Percentiles rank a stretch among this genome's conserved stretches.
These are phyloP conservation scores for Curvularia spicifera DNA, from an alignment of 2,329 filamentous ascomycete genomes.

Conservation along the genomic window DNA sequence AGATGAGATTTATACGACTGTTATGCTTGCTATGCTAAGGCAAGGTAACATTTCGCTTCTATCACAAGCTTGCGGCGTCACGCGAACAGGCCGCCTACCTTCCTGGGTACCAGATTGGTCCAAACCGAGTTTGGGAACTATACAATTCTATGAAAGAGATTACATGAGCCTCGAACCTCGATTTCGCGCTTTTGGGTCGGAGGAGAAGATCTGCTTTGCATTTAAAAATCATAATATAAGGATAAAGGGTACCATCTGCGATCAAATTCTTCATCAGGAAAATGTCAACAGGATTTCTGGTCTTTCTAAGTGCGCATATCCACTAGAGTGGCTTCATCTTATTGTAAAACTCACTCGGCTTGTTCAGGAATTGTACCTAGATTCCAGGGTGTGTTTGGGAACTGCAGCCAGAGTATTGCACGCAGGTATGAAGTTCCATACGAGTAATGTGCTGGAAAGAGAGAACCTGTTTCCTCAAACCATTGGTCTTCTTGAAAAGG, in stretches of 20 bases:
- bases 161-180: neutral
- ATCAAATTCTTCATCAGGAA: neutral
- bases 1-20: neutral
- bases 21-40: conserved; percentile 1
- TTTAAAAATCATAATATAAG: no score
- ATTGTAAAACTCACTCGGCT: neutral
- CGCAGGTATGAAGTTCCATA: neutral
- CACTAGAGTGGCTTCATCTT: neutral
- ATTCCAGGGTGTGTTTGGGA: neutral
- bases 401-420: neutral
- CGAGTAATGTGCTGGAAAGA: neutral
- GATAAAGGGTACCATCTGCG: neutral
- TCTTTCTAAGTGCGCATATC: neutral
- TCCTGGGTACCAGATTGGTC: conserved; percentile 10
- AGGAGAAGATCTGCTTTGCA: no score
- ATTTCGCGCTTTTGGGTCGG: neutral
- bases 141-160: neutral
- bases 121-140: neutral
- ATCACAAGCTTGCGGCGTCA: neutral
- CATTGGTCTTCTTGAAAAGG: neutral
- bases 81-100: neutral
- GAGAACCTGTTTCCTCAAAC: neutral
- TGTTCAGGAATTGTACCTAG: neutral
- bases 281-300: neutral
- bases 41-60: conserved; percentile 1